These are phyloP conservation scores for Fusarium lateritium DNA, from an alignment of 2,329 filamentous ascomycete species.

Conservation along the genomic window DNA sequence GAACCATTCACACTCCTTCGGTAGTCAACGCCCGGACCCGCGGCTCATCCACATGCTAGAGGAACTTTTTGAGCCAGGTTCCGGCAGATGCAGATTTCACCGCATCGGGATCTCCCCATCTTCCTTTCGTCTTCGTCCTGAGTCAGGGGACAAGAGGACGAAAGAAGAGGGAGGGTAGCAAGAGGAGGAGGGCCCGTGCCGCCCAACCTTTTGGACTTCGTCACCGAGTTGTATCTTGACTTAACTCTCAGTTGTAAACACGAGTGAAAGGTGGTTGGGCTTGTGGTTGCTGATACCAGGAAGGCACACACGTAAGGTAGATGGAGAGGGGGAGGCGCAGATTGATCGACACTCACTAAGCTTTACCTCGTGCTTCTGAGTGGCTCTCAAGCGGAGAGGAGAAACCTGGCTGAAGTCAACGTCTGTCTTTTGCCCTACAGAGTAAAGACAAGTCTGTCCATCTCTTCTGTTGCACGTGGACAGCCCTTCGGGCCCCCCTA, in stretches of 20 bases:
- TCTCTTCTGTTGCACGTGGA: constrained; percentile 35
- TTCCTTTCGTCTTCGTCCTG: constrained; percentile 17
- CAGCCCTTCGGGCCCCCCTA: constrained; percentile 25
- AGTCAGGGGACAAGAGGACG: constrained; percentile 33
- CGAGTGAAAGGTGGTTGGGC: constrained; percentile 18
- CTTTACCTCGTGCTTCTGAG: constrained; percentile 30
- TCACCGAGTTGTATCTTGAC: constrained; percentile 24
- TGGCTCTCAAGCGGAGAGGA: constrained; percentile 15
- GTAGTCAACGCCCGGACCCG: constrained; percentile 40
- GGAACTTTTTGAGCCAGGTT: constrained; percentile 39
- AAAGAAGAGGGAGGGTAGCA: constrained; percentile 3
- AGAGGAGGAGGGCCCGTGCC: constrained; percentile 25
- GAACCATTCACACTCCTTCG: constrained; percentile 24
- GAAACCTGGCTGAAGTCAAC: constrained; percentile 19
- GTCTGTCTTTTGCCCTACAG: constrained; percentile 30
- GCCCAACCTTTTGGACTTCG: constrained; percentile 8
- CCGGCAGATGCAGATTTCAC: constrained; percentile 40
- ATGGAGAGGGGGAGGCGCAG: constrained; percentile 26
- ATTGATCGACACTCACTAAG: constrained; percentile 43
- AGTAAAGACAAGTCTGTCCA: constrained; percentile 23
- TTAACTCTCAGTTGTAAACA: constrained; percentile 4
- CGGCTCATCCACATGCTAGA: constrained; percentile 28
- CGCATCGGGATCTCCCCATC: constrained; percentile 23
- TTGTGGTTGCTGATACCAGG: constrained; percentile 14
- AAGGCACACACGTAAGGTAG: constrained; percentile 13